These are phyloP conservation scores for Silene coronaria DNA, from an alignment of 179 eudicot species.

Conservation along the genomic window DNA sequence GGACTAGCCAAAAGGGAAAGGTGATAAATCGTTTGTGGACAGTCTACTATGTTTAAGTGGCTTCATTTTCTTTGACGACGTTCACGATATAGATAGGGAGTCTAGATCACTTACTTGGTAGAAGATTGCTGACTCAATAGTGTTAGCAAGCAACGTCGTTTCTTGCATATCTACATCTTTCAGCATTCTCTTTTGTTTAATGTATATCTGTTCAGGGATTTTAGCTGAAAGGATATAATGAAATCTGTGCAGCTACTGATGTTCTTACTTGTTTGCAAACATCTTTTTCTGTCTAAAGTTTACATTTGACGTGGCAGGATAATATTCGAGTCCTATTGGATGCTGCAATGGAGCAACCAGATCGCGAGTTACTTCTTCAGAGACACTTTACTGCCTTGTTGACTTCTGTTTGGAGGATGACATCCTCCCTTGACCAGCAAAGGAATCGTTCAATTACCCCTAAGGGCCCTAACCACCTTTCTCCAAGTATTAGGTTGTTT, in stretches of 20 bases:
- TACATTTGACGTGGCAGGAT: slow-evolving; percentile 46
- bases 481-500: slow-evolving; percentile 41
- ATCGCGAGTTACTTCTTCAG: slow-evolving; percentile 75
- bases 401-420: slow-evolving; percentile 65
- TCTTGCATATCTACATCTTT: neutral
- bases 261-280: slow-evolving; percentile 3
- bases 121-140: slow-evolving; percentile 2
- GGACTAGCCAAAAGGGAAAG: neutral
- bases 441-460: slow-evolving; percentile 30
- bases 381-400: slow-evolving; percentile 74
- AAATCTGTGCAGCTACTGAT: neutral
- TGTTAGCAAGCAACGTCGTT: neutral
- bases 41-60: neutral
- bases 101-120: neutral
- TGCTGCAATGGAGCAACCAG: slow-evolving; percentile 68
- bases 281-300: neutral
- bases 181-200: neutral
- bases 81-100: neutral
- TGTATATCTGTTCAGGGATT: neutral
- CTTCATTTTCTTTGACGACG: neutral
- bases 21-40: neutral
- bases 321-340: slow-evolving; percentile 65
- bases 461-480: slow-evolving; percentile 35
- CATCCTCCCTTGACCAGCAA: slow-evolving; percentile 35
- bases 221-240: neutral